phyloP scores from a whole-genome alignment of 208 protist genomes.

The Wallacemonas sp. region DNA sequence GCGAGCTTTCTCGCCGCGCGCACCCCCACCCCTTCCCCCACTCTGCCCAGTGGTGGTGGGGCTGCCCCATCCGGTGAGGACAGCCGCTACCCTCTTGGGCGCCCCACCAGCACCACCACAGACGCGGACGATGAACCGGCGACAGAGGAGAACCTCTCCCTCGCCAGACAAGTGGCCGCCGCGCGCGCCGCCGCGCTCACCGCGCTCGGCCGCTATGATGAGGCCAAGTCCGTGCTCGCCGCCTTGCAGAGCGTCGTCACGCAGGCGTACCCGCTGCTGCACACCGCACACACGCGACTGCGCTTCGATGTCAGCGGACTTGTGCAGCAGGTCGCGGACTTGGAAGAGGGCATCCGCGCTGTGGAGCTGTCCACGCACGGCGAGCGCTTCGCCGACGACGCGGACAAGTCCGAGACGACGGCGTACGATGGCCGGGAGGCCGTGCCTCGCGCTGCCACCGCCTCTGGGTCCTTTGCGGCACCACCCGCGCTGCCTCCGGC shows the following conservation, averaged over 20 bases:
- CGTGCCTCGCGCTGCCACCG: neutral
- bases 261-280: slow-evolving; percentile 73
- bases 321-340: slow-evolving; percentile 83
- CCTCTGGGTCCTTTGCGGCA: neutral
- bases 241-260: slow-evolving; percentile 49
- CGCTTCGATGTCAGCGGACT: slow-evolving; percentile 79
- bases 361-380: slow-evolving; percentile 51
- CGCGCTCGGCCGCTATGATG: slow-evolving; percentile 53
- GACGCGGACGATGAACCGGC: slow-evolving; percentile 10
- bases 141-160: slow-evolving; percentile 20
- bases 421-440: slow-evolving; percentile 17
- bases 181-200: slow-evolving; percentile 65
- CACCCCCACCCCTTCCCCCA: too few species aligned
- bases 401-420: slow-evolving; percentile 4
- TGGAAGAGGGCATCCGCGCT: slow-evolving; percentile 81
- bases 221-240: slow-evolving; percentile 55
- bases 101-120: neutral
- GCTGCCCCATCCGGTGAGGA: too few species aligned
- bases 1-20: neutral
- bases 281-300: slow-evolving; percentile 67
- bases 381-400: slow-evolving; percentile 1
- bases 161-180: slow-evolving; percentile 57
- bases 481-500: slow-evolving; percentile 24
- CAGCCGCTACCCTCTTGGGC: too few species aligned
- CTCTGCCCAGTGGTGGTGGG: too few species aligned